Conservation (phyloP, 345 rosid species). For the Anastatica hierochuntica region DNA sequence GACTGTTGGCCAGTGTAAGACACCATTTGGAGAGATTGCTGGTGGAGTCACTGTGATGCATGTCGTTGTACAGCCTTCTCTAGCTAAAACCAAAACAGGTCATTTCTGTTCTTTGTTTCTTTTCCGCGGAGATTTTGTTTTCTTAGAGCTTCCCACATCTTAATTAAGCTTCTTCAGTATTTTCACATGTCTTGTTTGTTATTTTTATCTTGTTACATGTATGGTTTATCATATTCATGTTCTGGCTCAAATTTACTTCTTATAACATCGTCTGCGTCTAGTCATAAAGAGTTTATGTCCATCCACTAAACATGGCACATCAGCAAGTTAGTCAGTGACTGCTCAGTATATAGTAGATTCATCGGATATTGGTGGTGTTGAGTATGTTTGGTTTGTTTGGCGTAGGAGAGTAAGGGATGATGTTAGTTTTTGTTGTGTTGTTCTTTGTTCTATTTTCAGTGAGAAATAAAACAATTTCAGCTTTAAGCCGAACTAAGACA, state of each 20-base stretch:
- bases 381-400: not conserved
- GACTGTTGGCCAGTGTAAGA: slow-evolving; percentile 80
- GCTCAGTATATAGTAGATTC: too few relatives aligned
- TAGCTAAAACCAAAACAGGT: slow-evolving; percentile 66
- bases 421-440: not conserved
- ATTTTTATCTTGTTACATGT: too few relatives aligned
- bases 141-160: not conserved
- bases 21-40: slow-evolving; percentile 56
- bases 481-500: not conserved
- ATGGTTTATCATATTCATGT: too few relatives aligned
- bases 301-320: not conserved
- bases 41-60: slow-evolving; percentile 66
- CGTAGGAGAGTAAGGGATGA: not conserved
- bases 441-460: not conserved
- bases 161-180: too few relatives aligned
- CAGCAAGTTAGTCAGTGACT: slow-evolving; percentile 9
- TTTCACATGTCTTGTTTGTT: too few relatives aligned
- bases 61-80: slow-evolving; percentile 85
- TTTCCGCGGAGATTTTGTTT: not conserved
- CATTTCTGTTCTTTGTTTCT: not conserved
- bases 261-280: too few relatives aligned
- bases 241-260: too few relatives aligned
- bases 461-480: not conserved
- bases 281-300: not conserved
- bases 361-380: slow-evolving; percentile 10